A percentile compares a stretch with the other conserved stretches of the same genome.
Evolutionary conservation across 2,329 filamentous ascomycete species (phyloP).

Genomic region (Penicillium verrucosum): DNA sequence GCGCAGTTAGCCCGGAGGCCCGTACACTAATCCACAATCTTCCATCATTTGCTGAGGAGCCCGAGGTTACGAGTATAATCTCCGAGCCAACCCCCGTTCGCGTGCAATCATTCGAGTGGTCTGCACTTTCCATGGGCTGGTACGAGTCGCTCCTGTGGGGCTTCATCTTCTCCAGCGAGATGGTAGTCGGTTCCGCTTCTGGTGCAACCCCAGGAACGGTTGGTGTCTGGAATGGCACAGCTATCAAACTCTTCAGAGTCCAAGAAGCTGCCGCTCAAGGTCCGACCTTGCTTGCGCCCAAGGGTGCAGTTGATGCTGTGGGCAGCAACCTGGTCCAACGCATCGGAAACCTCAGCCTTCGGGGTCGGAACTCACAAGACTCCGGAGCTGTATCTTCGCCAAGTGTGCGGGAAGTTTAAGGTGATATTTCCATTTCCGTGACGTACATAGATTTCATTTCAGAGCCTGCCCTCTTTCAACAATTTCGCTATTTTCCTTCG

Average conservation of each 20-base stretch:
- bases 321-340: constrained; percentile 84
- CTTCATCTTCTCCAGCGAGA: constrained; percentile 85
- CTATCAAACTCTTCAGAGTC: constrained; percentile 82
- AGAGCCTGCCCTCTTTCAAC: constrained; percentile 8
- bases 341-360: constrained; percentile 75
- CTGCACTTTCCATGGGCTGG: constrained; percentile 84
- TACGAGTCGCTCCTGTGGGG: constrained; percentile 94
- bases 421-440: not conserved
- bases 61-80: constrained; percentile 65
- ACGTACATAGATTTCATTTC: constrained; percentile 17
- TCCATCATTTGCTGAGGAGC: constrained; percentile 44
- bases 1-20: constrained; percentile 38
- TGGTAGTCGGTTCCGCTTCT: constrained; percentile 56
- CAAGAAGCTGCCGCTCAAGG: constrained; percentile 78
- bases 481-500: not conserved
- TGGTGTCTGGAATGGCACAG: constrained; percentile 90
- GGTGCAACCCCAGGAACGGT: constrained; percentile 71
- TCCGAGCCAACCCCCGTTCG: constrained; percentile 67
- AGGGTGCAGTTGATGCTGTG: constrained; percentile 89
- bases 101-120: constrained; percentile 93
- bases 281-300: constrained; percentile 76
- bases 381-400: constrained; percentile 33
- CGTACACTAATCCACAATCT: constrained; percentile 44
- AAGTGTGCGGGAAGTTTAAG: constrained; percentile 38
- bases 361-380: constrained; percentile 29